A percentile compares a stretch with the other conserved stretches of the same genome.
phyloP scores from a whole-genome alignment of 2,329 filamentous ascomycete species.

The Xylariaceae sp. region DNA sequence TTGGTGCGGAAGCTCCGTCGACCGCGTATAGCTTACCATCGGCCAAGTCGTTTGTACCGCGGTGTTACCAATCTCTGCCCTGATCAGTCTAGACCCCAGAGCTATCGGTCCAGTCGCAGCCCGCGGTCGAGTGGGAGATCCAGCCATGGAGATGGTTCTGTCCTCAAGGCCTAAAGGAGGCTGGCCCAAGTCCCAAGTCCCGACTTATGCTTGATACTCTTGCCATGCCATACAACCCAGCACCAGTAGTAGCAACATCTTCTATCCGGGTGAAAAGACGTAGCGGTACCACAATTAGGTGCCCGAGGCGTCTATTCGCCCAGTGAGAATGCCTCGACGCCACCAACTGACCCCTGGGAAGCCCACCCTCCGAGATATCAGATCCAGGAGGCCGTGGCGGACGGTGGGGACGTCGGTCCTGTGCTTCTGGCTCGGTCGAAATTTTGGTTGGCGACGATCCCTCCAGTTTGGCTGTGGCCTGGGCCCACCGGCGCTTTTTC shows the following conservation, averaged over 20 bases:
- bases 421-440: not conserved
- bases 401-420: constrained; percentile 3
- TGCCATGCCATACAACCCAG: constrained; percentile 3
- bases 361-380: constrained; percentile 12
- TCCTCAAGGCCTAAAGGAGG: not conserved
- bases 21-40: constrained; percentile 1
- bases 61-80: constrained; percentile 6
- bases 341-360: not conserved
- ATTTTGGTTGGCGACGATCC: constrained; percentile 11
- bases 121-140: constrained; percentile 13
- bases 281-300: constrained; percentile 7
- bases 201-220: constrained; percentile 16
- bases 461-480: constrained; percentile 9
- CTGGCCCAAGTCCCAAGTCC: no score
- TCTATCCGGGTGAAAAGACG: constrained; percentile 3
- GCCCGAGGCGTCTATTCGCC: constrained; percentile 14
- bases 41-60: constrained; percentile 14
- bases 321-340: constrained; percentile 9
- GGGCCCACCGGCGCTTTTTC: constrained; percentile 1
- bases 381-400: constrained; percentile 9
- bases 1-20: constrained; percentile 9
- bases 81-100: constrained; percentile 2
- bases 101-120: constrained; percentile 1
- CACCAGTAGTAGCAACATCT: no score
- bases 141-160: no score